These are phyloP conservation scores for Biscogniauxia sp. DNA, from an alignment of 2,329 filamentous ascomycete species.

Conservation along the genomic window DNA sequence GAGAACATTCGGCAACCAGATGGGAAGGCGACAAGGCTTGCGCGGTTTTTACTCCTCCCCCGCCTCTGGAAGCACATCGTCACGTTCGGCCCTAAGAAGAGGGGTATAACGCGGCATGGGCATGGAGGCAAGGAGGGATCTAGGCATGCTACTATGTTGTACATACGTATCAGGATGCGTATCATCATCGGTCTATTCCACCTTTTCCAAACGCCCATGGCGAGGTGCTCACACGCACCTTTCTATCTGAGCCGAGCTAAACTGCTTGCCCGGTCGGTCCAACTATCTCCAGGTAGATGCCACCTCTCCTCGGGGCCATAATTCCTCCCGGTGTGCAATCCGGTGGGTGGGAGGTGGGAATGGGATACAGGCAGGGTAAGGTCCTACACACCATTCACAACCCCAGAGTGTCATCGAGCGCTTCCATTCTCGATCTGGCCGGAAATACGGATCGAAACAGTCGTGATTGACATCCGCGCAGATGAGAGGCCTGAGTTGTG, in stretches of 20 bases:
- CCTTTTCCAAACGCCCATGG: not conserved
- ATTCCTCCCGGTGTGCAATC: not conserved
- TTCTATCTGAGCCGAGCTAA: not conserved
- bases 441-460: constrained; percentile 9
- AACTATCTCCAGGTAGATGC: not conserved
- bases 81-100: not conserved
- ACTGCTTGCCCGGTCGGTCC: too few species aligned
- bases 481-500: constrained; percentile 7
- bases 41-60: constrained; percentile 6
- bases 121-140: not conserved
- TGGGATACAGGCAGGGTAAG: constrained; percentile 5
- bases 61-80: constrained; percentile 2
- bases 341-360: constrained; percentile 7
- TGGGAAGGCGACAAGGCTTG: constrained; percentile 1
- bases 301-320: not conserved
- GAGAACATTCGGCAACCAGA: not conserved
- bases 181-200: not conserved
- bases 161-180: not conserved
- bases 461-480: constrained; percentile 7
- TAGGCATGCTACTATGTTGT: not conserved
- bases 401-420: constrained; percentile 28
- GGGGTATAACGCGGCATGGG: not conserved
- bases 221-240: not conserved
- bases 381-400: constrained; percentile 22
- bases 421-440: constrained; percentile 19